Base-by-base conservation (phyloP, 495 filamentous ascomycete species). In the Neohortaea acidophila region DNA sequence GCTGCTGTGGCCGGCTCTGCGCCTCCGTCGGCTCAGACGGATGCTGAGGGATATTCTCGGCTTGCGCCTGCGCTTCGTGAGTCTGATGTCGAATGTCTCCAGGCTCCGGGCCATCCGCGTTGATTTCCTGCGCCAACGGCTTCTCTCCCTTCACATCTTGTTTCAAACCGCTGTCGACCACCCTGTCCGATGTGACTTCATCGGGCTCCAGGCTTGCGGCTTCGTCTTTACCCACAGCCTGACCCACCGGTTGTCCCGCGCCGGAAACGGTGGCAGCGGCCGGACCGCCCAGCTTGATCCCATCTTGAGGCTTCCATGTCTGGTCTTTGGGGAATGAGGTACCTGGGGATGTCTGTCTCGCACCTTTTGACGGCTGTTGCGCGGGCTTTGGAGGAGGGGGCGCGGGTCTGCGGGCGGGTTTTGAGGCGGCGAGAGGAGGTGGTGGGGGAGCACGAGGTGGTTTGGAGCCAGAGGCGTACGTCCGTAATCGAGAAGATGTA, bases 1-100 rank as follows among this genome's bases (percentile, higher is more conserved):
- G 75, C 49, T 69, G 60, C 2, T 61, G 55, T 41, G 65, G 55
- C 28, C 59, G 60, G 44, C 29, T 62, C 53, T 29, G 56, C 41
- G 20, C 53, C 38, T 45, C 49, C 35, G 5, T 18, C 8, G 12
- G 9, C 3, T 19, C 8, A 7, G 44, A 41, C 1, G 36, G 41
- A 8, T 40, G 45, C 10, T 33, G 40, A 22, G 45, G 29, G 5
- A 36, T 44, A 22, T 49, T 49, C 28, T 49, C 46, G 2, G 41
- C 30, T 22, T 12, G 13, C 2, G 43, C 47, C 27, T 50, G 47
- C 14, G 37, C 43, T 10, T 47, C 21, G 2, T 42, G 44, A 9
- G 36, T 23, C 10, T 12, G 10, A 28, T 43, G 43, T 34, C 46
- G 30, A 13, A 44, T 12, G 11, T 32, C 21, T 5, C 46, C 46